Conservation (phyloP, 495 filamentous ascomycete species). For the Annulohypoxylon stygium region DNA sequence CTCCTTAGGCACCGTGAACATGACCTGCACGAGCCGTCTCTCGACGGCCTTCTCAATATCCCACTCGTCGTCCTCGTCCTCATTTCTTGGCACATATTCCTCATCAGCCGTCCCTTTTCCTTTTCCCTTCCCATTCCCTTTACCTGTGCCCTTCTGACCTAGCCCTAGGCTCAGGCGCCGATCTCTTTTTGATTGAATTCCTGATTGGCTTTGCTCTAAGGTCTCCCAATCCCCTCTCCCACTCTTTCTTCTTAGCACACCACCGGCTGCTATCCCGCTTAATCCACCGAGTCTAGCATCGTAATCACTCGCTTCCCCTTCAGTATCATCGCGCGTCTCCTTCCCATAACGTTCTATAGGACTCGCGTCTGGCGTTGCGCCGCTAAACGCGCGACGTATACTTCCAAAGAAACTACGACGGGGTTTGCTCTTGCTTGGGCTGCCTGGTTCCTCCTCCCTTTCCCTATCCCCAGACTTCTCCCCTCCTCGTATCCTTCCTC, state of each 20-base stretch:
- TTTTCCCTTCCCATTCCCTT: slow-evolving; percentile 19
- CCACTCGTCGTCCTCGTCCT: slow-evolving; percentile 79
- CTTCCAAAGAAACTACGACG: slow-evolving; percentile 64
- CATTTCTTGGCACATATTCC: slow-evolving; percentile 13
- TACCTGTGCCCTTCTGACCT: slow-evolving; percentile 30
- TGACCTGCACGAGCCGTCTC: slow-evolving; percentile 85
- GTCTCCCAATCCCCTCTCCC: slow-evolving; percentile 59
- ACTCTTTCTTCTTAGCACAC: slow-evolving; percentile 56
- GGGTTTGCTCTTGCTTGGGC: slow-evolving; percentile 62
- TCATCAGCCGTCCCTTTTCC: slow-evolving; percentile 24
- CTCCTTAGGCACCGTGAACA: slow-evolving; percentile 92
- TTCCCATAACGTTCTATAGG: slow-evolving; percentile 38
- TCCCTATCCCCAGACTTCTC: slow-evolving; percentile 45
- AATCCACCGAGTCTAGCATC: slow-evolving; percentile 48
- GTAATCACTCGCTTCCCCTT: slow-evolving; percentile 47
- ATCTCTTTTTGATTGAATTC: background rate
- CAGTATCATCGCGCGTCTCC: slow-evolving; percentile 24
- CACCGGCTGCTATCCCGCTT: slow-evolving; percentile 50
- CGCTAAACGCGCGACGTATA: slow-evolving; percentile 60
- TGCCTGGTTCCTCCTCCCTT: slow-evolving; percentile 53
- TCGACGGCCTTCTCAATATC: slow-evolving; percentile 88
- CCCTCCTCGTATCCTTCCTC: slow-evolving; percentile 18
- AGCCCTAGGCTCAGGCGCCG: slow-evolving; percentile 23
- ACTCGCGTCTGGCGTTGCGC: slow-evolving; percentile 38
- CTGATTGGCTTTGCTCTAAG: slow-evolving; percentile 11